These are phyloP conservation scores for Oryza nivara DNA, from an alignment of 176 grass and related monocot genomes.

Conservation along the genomic window DNA sequence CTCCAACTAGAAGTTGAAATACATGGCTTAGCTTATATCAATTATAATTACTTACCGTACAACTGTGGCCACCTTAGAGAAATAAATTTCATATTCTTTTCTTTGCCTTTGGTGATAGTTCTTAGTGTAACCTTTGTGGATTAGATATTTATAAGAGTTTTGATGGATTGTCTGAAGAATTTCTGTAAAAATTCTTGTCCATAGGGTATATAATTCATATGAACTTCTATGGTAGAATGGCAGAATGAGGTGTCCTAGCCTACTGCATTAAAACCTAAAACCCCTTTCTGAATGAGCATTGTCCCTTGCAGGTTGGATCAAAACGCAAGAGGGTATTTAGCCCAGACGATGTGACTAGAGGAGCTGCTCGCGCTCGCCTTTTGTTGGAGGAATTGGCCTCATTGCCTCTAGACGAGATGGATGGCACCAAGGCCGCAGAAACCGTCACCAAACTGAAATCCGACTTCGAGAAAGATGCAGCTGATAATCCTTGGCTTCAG, in stretches of 20 bases:
- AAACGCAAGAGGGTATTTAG: conserved; percentile 75
- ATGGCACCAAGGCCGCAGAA: conserved; percentile 52
- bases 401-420: conserved; percentile 73
- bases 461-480: conserved; percentile 72
- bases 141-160: conserved; percentile 10
- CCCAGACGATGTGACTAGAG: conserved; percentile 78
- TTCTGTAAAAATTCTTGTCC: neutral
- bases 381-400: conserved; percentile 70
- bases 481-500: conserved; percentile 77
- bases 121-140: conserved; percentile 8
- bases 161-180: neutral
- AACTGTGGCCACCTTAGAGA: neutral
- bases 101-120: neutral
- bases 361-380: conserved; percentile 66
- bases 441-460: conserved; percentile 53
- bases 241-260: neutral
- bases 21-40: conserved; percentile 18
- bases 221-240: neutral
- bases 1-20: conserved; percentile 8
- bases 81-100: neutral
- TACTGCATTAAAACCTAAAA: neutral
- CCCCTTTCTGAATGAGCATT: conserved; percentile 13
- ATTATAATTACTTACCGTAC: conserved; percentile 15
- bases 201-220: neutral
- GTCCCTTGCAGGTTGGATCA: conserved; percentile 58